Percentiles rank a stretch among this genome's conserved stretches.
Conservation (phyloP, 2,329 filamentous ascomycete species). For the Fusarium chlamydosporum region DNA sequence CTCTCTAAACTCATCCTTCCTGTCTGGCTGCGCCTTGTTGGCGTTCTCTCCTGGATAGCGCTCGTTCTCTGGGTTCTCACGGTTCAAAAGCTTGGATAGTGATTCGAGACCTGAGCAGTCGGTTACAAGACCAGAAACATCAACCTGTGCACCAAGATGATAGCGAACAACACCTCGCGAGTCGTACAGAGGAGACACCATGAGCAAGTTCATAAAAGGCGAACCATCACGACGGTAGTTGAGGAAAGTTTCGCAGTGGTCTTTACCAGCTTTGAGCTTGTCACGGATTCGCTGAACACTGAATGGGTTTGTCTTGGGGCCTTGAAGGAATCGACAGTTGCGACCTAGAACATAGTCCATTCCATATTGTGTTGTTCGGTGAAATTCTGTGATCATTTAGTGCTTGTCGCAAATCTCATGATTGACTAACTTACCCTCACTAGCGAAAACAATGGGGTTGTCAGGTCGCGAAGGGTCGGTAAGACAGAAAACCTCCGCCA, state of each 20-base stretch:
- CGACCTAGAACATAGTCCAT: conserved; percentile 80
- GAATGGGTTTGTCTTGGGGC: conserved; percentile 75
- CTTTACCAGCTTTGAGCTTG: conserved; percentile 72
- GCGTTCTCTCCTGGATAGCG: conserved; percentile 37
- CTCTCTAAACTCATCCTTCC: conserved; percentile 72
- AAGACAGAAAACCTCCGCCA: conserved; percentile 83
- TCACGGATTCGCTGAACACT: conserved; percentile 74
- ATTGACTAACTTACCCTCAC: conserved; percentile 69
- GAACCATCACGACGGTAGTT: conserved; percentile 85
- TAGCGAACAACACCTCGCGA: conserved; percentile 76
- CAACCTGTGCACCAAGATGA: conserved; percentile 79
- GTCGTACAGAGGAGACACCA: conserved; percentile 79
- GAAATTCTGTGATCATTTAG: conserved; percentile 69
- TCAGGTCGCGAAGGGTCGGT: conserved; percentile 80
- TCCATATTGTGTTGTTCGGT: conserved; percentile 81
- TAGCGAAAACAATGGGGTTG: conserved; percentile 83
- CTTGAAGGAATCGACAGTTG: conserved; percentile 84
- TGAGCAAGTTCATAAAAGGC: conserved; percentile 82
- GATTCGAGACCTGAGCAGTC: conserved; percentile 76
- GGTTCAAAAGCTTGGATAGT: conserved; percentile 62
- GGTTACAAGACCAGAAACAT: conserved; percentile 77
- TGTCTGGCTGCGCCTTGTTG: conserved; percentile 5
- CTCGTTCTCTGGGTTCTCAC: conserved; percentile 51
- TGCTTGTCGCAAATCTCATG: rapidly evolving
- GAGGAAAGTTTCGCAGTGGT: conserved; percentile 80